Percentiles rank a stretch among this genome's conserved stretches.
Conservation (phyloP, 257 asterid species). For the Knoxia roxburghii region DNA sequence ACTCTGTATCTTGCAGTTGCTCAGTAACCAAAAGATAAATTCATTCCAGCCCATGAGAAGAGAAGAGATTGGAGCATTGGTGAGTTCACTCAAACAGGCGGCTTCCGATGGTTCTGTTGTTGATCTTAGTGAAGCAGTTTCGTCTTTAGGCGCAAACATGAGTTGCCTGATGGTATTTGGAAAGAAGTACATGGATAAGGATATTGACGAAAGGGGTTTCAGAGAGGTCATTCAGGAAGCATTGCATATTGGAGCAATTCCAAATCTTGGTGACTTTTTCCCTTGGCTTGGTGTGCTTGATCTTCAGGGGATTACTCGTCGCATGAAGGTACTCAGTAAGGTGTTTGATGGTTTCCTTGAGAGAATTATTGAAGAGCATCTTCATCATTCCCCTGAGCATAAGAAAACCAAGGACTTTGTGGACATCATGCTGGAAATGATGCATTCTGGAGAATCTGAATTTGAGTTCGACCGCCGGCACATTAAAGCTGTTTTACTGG, state of each 20-base stretch:
- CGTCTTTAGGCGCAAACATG: conserved; percentile 9
- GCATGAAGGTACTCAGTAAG: conserved; percentile 6
- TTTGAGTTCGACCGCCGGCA: conserved; percentile 7
- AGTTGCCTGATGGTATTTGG: not conserved
- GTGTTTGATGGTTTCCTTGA: conserved; percentile 16
- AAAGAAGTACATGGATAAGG: not conserved
- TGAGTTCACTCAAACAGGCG: conserved; percentile 5
- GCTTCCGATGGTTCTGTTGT: conserved; percentile 1
- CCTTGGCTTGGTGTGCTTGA: conserved; percentile 8
- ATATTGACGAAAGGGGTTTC: conserved; percentile 14
- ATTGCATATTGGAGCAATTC: conserved; percentile 10
- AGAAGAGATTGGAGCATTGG: conserved; percentile 7
- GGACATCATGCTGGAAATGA: conserved; percentile 16
- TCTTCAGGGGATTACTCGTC: conserved; percentile 9
- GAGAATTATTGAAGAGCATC: conserved; percentile 20
- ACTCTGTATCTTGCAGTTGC: conserved; percentile 13
- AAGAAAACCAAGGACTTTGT: conserved; percentile 18
- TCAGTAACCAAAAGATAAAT: conserved; percentile 15
- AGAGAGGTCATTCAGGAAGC: conserved; percentile 12
- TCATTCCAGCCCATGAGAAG: conserved; percentile 12
- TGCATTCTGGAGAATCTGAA: conserved; percentile 18
- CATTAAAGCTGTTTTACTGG: conserved; percentile 20
- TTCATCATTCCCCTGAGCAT: not conserved
- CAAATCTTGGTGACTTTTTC: conserved; percentile 11
- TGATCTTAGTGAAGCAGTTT: conserved; percentile 17